Evolutionary conservation across 2,329 filamentous ascomycete genomes (phyloP), one percentile per base, ranked within the genome.

Genomic region (Beauveria brongniartii): DNA sequence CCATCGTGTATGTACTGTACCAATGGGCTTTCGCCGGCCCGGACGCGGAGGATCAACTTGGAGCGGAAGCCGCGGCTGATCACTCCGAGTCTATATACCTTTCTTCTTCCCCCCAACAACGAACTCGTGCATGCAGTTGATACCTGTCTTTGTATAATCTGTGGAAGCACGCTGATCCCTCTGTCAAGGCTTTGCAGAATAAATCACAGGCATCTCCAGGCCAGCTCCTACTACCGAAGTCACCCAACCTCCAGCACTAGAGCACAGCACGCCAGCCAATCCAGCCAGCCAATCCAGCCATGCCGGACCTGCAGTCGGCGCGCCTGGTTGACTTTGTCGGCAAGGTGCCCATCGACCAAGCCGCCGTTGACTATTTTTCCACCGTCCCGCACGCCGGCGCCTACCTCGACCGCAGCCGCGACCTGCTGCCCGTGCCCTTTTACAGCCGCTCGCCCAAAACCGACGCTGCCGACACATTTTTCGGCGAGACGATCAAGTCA

Each of bases 301-400:
- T 58, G 55, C 55, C 55, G 22, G 55, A 58, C n/a, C 34, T 58
- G 3, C 30, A 58, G n/a, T 50, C 55, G 16, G 28, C 18, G 22
- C 46, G 55, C 12, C 46, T 58, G 10, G 10, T 50, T 40, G 46
- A 58, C 24, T 58, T 34, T 12, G 51, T 58, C 44, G 46, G 55
- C 55, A 58, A 51, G 24, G 18, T 51, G 34, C 57, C 48, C 48
- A 10, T 53, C 40, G 48, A 59, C n/a, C n/a, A 59, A 18, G 57
- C 18, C 40, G 41, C 40, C 20, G 4, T 59, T 12, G 57, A 48
- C 9, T 54, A 47, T 28, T 53, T 59, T n/a, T 34, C 57, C 37
- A 34, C 26, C 26, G 16, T 53, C 18, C 48, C 57, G 8, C 24
- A 40, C 47, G 12, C 28, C 37, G 40, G 20, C n/a, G 14, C 57